Base-by-base conservation (phyloP, 2,329 filamentous ascomycete genomes). In the Aspergillus sp. region DNA sequence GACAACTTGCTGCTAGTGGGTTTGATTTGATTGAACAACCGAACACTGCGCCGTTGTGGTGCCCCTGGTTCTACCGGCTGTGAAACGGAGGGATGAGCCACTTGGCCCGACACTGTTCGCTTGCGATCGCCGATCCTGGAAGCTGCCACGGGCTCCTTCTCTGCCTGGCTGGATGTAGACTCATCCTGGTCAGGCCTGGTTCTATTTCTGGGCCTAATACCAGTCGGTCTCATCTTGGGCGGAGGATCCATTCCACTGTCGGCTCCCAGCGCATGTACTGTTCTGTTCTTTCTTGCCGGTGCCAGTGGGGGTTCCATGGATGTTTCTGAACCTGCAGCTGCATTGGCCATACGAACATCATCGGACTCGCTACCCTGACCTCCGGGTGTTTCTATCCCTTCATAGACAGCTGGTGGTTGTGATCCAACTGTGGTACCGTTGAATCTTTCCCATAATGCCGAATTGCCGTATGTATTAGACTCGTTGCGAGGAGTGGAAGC, bases 41-140 rank as follows among this genome's bases (percentile, higher is more conserved):
- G 78, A 19, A 84, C 83, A 59, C 86, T 90, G 56, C 86, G 77
- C 58, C 86, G 75, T 54, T 84, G 81, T 2, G 79, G 77, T 12
- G 75, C 77, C 36, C 77, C 75, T 36, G 79, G 78, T 56, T 88
- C 85, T 50, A 82, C 77, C 29, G 78, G 65, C 45, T 78, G 79
- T 71, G 76, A 52, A 67, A 71, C 42, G 72, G 72, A 51, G 67
- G 78, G 42, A 78, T 70, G 63, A 33, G 69, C 68, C 39, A 74
- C 71, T 56, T 94, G 88, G 3, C 91, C 91, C 36, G 91, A 95
- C n/a, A 94, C 80, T 1, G 89, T 96, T 56, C 91, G 82, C 70
- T 96, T 97, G 64, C 89, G 81, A 50, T 90, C 86, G 9, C 75
- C 65, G 51, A 51, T 73, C 55, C 52, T 68, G 45, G 61, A 56